Conservation (phyloP, 2,329 filamentous ascomycete genomes). For the Aureobasidium sp. region DNA sequence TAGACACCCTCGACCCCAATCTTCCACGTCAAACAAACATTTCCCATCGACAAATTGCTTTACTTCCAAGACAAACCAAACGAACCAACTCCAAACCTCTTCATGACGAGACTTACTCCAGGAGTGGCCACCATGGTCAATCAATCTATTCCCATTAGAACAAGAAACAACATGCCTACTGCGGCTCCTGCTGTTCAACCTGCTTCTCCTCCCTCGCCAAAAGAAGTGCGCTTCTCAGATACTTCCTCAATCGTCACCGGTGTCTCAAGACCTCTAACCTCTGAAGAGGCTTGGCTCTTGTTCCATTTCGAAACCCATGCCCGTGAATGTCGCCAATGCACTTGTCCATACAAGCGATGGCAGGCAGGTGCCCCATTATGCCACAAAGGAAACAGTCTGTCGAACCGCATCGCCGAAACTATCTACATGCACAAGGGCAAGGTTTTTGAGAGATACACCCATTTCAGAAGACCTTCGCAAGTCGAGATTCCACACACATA, state of each 20-base stretch:
- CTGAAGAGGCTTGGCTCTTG: constrained; percentile 39
- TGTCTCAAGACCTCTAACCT: constrained; percentile 35
- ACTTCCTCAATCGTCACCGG: constrained; percentile 24
- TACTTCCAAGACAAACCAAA: not conserved
- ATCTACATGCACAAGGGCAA: constrained; percentile 35
- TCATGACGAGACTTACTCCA: not conserved
- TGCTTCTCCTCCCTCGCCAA: constrained; percentile 24
- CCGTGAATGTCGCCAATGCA: constrained; percentile 38
- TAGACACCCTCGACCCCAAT: not conserved
- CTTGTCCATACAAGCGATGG: constrained; percentile 38
- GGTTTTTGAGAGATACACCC: constrained; percentile 21
- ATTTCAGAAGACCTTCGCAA: constrained; percentile 35
- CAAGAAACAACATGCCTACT: not conserved
- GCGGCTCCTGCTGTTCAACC: constrained; percentile 10
- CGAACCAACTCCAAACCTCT: not conserved
- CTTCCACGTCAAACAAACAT: not conserved
- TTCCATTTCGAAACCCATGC: constrained; percentile 45
- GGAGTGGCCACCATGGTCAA: not conserved
- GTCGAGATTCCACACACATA: constrained; percentile 40
- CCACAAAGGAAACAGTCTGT: constrained; percentile 37
- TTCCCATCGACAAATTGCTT: not conserved
- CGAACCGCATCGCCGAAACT: constrained; percentile 38
- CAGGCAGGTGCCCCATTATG: constrained; percentile 36
- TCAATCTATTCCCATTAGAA: not conserved
- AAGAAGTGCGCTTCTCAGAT: constrained; percentile 23